phyloP scores from a whole-genome alignment of 352 stramenopile genomes.

The Phytopythium litorale region DNA sequence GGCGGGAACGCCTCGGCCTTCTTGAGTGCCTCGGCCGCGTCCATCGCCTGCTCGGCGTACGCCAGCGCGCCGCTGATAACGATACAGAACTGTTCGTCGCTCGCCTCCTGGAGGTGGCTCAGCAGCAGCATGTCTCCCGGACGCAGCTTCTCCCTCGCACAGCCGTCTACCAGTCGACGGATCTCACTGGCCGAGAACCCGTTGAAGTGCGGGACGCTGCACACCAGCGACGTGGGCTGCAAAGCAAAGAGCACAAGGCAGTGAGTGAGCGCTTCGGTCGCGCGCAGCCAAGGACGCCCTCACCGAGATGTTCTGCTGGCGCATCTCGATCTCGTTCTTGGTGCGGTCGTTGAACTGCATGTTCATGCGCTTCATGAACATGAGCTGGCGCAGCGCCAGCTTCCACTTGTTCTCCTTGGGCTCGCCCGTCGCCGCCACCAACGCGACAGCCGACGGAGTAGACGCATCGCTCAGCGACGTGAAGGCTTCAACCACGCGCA shows the following conservation, averaged over 20 bases:
- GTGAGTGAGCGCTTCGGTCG: neutral
- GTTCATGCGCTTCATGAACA: slow-evolving; percentile 85
- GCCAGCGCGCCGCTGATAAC: slow-evolving; percentile 57
- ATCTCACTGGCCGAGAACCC: slow-evolving; percentile 53
- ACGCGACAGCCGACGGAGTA: neutral
- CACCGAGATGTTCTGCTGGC: slow-evolving; percentile 76
- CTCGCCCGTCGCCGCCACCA: neutral
- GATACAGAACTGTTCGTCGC: slow-evolving; percentile 55
- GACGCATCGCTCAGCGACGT: neutral
- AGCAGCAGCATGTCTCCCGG: slow-evolving; percentile 49
- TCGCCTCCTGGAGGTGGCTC: slow-evolving; percentile 6
- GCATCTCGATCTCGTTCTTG: slow-evolving; percentile 77
- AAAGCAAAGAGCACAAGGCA: neutral
- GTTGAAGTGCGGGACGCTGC: slow-evolving; percentile 78
- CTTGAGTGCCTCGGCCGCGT: slow-evolving; percentile 39
- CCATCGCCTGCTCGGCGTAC: slow-evolving; percentile 21
- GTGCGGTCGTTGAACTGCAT: slow-evolving; percentile 71
- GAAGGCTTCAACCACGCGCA: slow-evolving; percentile 8
- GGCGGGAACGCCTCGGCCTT: slow-evolving; percentile 50
- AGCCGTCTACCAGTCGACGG: slow-evolving; percentile 40
- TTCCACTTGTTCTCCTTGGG: slow-evolving; percentile 66
- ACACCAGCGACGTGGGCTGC: slow-evolving; percentile 65
- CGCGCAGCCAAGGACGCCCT: neutral
- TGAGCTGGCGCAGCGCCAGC: slow-evolving; percentile 67
- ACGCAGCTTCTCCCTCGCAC: slow-evolving; percentile 34